Conservation (phyloP, 2,329 filamentous ascomycete species). For the Exophiala alcalophila region DNA sequence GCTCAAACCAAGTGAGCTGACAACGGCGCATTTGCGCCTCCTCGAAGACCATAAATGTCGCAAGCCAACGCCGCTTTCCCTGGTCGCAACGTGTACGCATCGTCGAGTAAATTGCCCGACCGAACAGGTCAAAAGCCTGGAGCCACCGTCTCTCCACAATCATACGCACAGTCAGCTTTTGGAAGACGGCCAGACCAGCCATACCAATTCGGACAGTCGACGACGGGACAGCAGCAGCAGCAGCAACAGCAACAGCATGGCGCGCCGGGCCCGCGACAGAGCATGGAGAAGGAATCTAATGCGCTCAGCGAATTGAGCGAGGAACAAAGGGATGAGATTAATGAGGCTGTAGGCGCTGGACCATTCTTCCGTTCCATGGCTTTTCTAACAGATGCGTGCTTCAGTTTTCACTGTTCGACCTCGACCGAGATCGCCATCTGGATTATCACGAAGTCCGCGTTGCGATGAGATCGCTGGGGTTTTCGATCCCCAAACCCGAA, state of each 20-base stretch:
- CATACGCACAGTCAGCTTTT: conserved; percentile 45
- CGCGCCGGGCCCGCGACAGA: conserved; percentile 37
- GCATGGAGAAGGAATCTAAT: conserved; percentile 47
- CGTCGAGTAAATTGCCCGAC: conserved; percentile 54
- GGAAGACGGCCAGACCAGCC: conserved; percentile 36
- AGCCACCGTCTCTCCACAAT: conserved; percentile 31
- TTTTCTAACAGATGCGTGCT: conserved; percentile 3
- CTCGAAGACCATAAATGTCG: conserved; percentile 20
- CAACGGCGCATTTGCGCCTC: conserved; percentile 15
- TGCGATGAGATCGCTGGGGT: conserved; percentile 90
- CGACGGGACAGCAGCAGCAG: conserved; percentile 42
- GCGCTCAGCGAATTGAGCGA: conserved; percentile 65
- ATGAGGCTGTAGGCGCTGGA: conserved; percentile 69
- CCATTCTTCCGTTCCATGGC: background rate
- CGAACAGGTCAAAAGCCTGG: conserved; percentile 36
- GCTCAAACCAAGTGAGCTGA: conserved; percentile 11
- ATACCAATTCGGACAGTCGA: conserved; percentile 39
- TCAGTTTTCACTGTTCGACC: conserved; percentile 91
- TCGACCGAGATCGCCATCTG: conserved; percentile 89
- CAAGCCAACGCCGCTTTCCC: conserved; percentile 52
- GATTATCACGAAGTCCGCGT: conserved; percentile 99
- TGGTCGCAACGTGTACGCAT: conserved; percentile 51
- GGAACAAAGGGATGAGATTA: conserved; percentile 89
- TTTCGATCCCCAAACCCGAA: conserved; percentile 82
- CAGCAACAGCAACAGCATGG: conserved; percentile 43